Base-by-base conservation (phyloP, 179 eudicot genomes). In the Heliamphora pulchella region DNA sequence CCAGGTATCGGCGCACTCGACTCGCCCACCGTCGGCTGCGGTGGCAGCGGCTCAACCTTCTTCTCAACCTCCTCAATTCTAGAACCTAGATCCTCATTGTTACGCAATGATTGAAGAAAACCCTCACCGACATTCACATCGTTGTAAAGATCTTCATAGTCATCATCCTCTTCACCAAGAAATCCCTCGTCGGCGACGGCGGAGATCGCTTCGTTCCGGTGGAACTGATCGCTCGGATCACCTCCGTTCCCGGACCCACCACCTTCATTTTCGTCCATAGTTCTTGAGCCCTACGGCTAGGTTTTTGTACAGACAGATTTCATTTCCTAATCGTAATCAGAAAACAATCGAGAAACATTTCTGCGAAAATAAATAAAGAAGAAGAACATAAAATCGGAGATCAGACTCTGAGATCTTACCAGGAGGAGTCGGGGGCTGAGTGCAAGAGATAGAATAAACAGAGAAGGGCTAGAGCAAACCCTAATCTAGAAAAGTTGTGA, bases 101-200 rank as follows among this genome's bases (percentile, higher is more conserved):
- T 89, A 51, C 87, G 74, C 51, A 91, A 62, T 0, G 93, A 89
- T 71, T 91, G 90, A 10, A 86, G 87, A 55, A 94, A 87, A 83
- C 92, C 91, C 85, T 92, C 97, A 2, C 97, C 97, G 9, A 92
- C 97, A 75, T 92, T 91, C 77, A 93, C 97, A 77, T 93, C 97
- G 74, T 93, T 93, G 75, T 93, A 93, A 44, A 93, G 97, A 79
- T 93, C 98, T 75, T 92, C 98, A 65, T 89, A 93, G 75, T 93
- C 98, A 71, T 93, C 94, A 11, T 93, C 98, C 63, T 94, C 98
- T 82, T 89, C 97, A 6, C 74, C 87, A 1, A 87, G 73, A 44
- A 84, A 87, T 8, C 86, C 86, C n/a, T 85, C 86, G 68, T 84
- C 90, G 15, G 78, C 90, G 8, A 65, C 90, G 46, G 90, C 89